A percentile compares a stretch with the other conserved stretches of the same genome.
phyloP scores from a whole-genome alignment of 805 yeast genomes.

The Candida ipomoeae region DNA sequence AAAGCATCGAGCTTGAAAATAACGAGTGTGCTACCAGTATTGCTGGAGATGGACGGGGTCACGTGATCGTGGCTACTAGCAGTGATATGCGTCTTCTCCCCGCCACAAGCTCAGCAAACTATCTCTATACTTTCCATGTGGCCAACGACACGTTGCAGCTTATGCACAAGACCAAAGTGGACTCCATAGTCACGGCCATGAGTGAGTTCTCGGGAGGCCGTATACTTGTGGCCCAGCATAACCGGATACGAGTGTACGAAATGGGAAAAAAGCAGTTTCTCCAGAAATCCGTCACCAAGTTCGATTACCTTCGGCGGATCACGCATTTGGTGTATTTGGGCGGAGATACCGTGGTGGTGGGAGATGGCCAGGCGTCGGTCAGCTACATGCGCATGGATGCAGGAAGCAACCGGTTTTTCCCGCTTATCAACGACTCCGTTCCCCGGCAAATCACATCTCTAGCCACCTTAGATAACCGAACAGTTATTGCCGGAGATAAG shows the following conservation, averaged over 20 bases:
- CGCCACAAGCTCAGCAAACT: constrained; percentile 20
- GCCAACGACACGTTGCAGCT: constrained; percentile 36
- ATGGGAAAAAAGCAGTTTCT: constrained; percentile 78
- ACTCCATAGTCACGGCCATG: constrained; percentile 46
- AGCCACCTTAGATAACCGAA: constrained; percentile 63
- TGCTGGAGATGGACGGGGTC: constrained; percentile 25
- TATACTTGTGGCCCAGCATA: constrained; percentile 55
- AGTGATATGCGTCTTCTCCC: constrained; percentile 28
- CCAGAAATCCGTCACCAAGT: constrained; percentile 51
- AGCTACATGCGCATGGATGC: constrained; percentile 52
- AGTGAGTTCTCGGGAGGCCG: constrained; percentile 48
- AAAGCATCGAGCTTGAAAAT: constrained; percentile 41
- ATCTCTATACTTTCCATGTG: constrained; percentile 36
- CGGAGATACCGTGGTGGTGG: constrained; percentile 54
- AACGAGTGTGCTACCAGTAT: constrained; percentile 43
- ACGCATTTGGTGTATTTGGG: constrained; percentile 53
- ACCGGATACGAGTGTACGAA: constrained; percentile 56
- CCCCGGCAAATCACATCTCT: constrained; percentile 64
- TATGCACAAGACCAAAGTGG: constrained; percentile 59
- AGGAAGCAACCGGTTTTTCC: constrained; percentile 46
- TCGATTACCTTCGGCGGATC: constrained; percentile 46
- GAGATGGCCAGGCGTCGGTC: constrained; percentile 69
- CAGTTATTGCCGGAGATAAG: constrained; percentile 80
- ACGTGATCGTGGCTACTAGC: constrained; percentile 46
- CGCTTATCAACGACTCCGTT: constrained; percentile 66